Percentiles rank a stretch among this genome's conserved stretches.
phyloP scores from a whole-genome alignment of 1,139 yeast genomes.

The Blastobotrys buckinghamii region DNA sequence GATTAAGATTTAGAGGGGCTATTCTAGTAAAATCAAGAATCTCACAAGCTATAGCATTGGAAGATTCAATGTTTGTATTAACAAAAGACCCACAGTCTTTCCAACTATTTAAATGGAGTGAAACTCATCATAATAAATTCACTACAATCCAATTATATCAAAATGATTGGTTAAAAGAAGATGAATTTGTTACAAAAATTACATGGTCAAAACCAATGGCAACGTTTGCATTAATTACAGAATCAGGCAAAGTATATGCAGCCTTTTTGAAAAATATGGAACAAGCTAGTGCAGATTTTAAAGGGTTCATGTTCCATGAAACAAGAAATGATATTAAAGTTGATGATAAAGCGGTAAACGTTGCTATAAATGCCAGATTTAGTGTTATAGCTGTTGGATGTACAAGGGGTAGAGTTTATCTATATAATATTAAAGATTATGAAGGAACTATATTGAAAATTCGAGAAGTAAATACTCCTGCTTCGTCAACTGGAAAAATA shows the following conservation, averaged over 20 bases:
- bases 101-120: slow-evolving; percentile 28
- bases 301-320: slow-evolving; percentile 23
- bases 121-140: slow-evolving; percentile 13
- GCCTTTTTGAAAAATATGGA: not conserved
- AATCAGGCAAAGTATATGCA: slow-evolving; percentile 12
- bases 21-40: slow-evolving; percentile 30
- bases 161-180: slow-evolving; percentile 25
- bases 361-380: slow-evolving; percentile 35
- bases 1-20: slow-evolving; percentile 26
- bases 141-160: slow-evolving; percentile 21
- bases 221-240: slow-evolving; percentile 20
- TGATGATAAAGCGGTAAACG: slow-evolving; percentile 24
- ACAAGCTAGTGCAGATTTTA: not conserved
- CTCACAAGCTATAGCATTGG: slow-evolving; percentile 27
- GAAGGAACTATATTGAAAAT: slow-evolving; percentile 29
- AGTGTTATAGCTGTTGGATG: slow-evolving; percentile 34
- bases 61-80: slow-evolving; percentile 28
- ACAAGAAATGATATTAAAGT: slow-evolving; percentile 12
- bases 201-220: slow-evolving; percentile 24
- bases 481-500: slow-evolving; percentile 29
- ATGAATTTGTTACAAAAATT: slow-evolving; percentile 15
- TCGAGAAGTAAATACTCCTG: slow-evolving; percentile 27
- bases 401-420: slow-evolving; percentile 27
- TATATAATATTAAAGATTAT: slow-evolving; percentile 34
- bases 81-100: slow-evolving; percentile 30